These are phyloP conservation scores for Didymella pinodella DNA, from an alignment of 2,329 filamentous ascomycete species.

Conservation along the genomic window DNA sequence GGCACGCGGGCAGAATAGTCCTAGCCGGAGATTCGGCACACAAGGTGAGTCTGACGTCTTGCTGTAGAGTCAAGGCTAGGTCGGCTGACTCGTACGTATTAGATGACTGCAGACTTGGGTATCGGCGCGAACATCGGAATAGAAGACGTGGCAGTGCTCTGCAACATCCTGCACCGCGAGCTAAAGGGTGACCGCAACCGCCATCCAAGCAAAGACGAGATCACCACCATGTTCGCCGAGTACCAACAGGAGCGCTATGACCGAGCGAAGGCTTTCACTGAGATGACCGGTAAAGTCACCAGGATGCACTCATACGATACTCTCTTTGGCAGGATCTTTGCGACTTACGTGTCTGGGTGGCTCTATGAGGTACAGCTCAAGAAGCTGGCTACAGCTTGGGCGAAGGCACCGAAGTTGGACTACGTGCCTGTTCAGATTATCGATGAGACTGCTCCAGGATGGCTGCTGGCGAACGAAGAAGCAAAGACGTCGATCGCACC, in stretches of 20 bases:
- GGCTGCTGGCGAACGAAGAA: slow-evolving; percentile 12
- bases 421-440: slow-evolving; percentile 26
- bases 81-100: not conserved
- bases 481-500: not conserved
- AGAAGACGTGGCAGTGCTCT: slow-evolving; percentile 29
- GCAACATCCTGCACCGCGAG: slow-evolving; percentile 27
- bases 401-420: slow-evolving; percentile 23
- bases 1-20: not conserved
- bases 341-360: slow-evolving; percentile 11
- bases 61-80: not conserved
- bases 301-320: slow-evolving; percentile 24
- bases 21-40: not conserved
- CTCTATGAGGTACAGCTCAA: slow-evolving; percentile 6
- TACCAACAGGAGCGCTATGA: slow-evolving; percentile 24
- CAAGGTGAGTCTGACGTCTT: not conserved
- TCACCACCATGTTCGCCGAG: slow-evolving; percentile 21
- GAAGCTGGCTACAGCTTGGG: slow-evolving; percentile 11
- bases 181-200: slow-evolving; percentile 15
- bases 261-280: slow-evolving; percentile 20
- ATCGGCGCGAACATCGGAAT: slow-evolving; percentile 33
- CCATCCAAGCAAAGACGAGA: slow-evolving; percentile 14
- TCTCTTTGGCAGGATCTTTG: slow-evolving; percentile 17
- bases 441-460: slow-evolving; percentile 23
- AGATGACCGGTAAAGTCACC: slow-evolving; percentile 21
- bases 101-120: slow-evolving; percentile 34